phyloP scores from a whole-genome alignment of 345 rosid genomes.

The Eucalyptus brandiana region DNA sequence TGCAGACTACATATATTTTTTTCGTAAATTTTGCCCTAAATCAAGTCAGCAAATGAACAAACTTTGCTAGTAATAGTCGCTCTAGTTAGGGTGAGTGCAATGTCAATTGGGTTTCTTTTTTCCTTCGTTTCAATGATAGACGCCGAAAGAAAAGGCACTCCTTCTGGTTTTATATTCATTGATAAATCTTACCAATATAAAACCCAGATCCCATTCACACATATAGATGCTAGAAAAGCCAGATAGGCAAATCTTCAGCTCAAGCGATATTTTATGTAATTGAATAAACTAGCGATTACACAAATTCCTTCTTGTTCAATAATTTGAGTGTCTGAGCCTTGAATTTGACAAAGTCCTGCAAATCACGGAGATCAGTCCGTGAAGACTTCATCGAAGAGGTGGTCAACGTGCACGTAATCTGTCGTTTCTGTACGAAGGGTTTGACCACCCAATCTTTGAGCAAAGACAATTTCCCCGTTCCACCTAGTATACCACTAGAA shows the following conservation, averaged over 20 bases:
- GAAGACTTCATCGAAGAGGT: neutral
- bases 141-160: no score
- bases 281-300: neutral
- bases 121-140: neutral
- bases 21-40: neutral
- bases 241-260: neutral
- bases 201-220: neutral
- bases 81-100: neutral
- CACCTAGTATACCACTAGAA: neutral
- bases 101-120: neutral
- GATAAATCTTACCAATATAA: neutral
- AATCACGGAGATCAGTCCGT: neutral
- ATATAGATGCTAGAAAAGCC: neutral
- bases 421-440: neutral
- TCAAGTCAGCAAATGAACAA: neutral
- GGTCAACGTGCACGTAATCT: neutral
- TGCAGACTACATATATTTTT: neutral
- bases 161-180: neutral
- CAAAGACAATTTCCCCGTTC: neutral
- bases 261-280: neutral
- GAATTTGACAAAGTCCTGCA: neutral
- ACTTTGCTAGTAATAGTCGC: neutral
- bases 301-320: neutral
- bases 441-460: neutral
- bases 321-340: neutral